phyloP scores from a whole-genome alignment of 257 asterid species.

The Penstemon barbatus region DNA sequence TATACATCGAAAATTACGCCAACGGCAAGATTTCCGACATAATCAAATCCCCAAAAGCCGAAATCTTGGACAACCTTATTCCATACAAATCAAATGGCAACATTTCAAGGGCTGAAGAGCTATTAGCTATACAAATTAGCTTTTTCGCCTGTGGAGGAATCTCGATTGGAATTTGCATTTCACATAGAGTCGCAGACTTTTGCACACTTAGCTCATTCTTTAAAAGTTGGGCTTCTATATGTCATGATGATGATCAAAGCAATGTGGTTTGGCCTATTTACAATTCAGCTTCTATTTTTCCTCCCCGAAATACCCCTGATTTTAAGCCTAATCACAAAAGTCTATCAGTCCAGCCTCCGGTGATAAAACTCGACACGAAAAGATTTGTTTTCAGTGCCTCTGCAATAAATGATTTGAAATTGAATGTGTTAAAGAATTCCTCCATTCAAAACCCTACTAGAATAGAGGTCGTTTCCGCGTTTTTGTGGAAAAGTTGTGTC shows the following conservation, averaged over 20 bases:
- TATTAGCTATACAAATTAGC: slow-evolving; percentile 52
- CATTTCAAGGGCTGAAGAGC: slow-evolving; percentile 32
- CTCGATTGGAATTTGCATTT: slow-evolving; percentile 44
- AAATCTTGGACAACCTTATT: slow-evolving; percentile 33
- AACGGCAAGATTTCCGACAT: slow-evolving; percentile 36
- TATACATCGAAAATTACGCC: slow-evolving; percentile 40
- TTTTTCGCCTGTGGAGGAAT: slow-evolving; percentile 51
- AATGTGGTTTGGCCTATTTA: slow-evolving; percentile 31
- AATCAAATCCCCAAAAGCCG: slow-evolving; percentile 24
- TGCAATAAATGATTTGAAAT: slow-evolving; percentile 30
- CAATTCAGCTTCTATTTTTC: slow-evolving; percentile 44
- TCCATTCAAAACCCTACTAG: slow-evolving; percentile 33
- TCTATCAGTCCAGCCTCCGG: slow-evolving; percentile 32
- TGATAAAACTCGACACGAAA: slow-evolving; percentile 24
- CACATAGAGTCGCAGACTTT: slow-evolving; percentile 54
- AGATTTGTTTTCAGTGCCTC: slow-evolving; percentile 43
- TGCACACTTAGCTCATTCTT: slow-evolving; percentile 46
- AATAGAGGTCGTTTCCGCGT: slow-evolving; percentile 48
- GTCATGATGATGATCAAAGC: slow-evolving; percentile 4
- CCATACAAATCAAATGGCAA: slow-evolving; percentile 44
- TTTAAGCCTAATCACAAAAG: slow-evolving; percentile 30
- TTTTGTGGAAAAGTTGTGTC: slow-evolving; percentile 49
- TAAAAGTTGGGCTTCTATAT: slow-evolving; percentile 45
- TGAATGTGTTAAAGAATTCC: slow-evolving; percentile 2
- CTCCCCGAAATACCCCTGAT: slow-evolving; percentile 43